Conservation (phyloP, 768 basidiomycete genomes). For the Hericium erinaceus region DNA sequence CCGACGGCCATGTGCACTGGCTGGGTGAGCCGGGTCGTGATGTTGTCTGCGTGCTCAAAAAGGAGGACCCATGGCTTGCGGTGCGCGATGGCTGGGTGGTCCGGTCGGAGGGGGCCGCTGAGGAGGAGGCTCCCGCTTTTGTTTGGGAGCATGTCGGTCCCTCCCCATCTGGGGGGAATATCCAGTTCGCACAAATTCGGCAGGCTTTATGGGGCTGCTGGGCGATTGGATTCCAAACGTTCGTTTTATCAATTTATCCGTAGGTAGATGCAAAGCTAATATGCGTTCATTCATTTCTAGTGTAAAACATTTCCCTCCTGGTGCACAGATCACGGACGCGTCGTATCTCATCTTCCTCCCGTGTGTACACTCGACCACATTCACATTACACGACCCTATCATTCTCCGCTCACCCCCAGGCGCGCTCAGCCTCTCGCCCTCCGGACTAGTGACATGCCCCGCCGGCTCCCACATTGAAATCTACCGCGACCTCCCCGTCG, state of each 20-base stretch:
- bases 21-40: slow-evolving; percentile 36
- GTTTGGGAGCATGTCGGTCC: background rate
- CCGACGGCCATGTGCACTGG: slow-evolving; percentile 36
- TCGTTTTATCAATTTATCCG: background rate
- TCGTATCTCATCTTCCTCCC: slow-evolving; percentile 11
- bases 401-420: slow-evolving; percentile 8
- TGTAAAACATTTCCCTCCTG: slow-evolving; percentile 10
- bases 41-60: slow-evolving; percentile 30
- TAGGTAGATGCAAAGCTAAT: background rate
- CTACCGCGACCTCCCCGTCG: slow-evolving; percentile 7
- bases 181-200: slow-evolving; percentile 5
- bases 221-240: slow-evolving; percentile 20
- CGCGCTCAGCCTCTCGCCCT: slow-evolving; percentile 6
- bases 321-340: slow-evolving; percentile 5
- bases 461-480: slow-evolving; percentile 6
- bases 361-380: slow-evolving; percentile 2
- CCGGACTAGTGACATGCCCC: slow-evolving; percentile 3
- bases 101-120: slow-evolving; percentile 6
- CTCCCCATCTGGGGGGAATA: background rate
- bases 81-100: slow-evolving; percentile 19
- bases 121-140: slow-evolving; percentile 16
- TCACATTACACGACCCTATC: slow-evolving; percentile 12
- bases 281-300: background rate
- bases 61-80: slow-evolving; percentile 16
- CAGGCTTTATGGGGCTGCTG: slow-evolving; percentile 23